Evolutionary conservation across 768 basidiomycete species (phyloP).

Genomic region (Amanita polypyramis): DNA sequence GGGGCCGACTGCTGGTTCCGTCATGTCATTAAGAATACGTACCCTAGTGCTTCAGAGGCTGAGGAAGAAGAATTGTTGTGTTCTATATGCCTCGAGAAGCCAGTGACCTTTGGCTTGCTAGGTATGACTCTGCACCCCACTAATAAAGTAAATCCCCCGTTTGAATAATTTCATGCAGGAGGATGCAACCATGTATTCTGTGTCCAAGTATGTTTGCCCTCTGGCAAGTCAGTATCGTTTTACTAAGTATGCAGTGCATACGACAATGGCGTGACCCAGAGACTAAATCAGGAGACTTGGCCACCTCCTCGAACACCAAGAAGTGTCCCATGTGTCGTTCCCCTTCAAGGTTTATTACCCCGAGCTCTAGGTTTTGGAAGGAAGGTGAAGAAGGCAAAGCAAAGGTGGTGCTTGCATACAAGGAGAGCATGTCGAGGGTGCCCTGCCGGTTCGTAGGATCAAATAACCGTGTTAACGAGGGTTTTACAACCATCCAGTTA

Average conservation of each 20-base stretch:
- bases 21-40: constrained; percentile 28
- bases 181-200: constrained; percentile 78
- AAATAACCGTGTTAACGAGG: not conserved
- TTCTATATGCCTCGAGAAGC: constrained; percentile 68
- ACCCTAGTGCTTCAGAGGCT: constrained; percentile 11
- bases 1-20: constrained; percentile 71
- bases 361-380: constrained; percentile 59
- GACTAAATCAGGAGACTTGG: constrained; percentile 38
- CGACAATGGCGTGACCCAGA: constrained; percentile 64
- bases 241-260: constrained; percentile 45
- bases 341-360: constrained; percentile 57
- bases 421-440: constrained; percentile 61
- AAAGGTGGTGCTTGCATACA: constrained; percentile 45
- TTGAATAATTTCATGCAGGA: constrained; percentile 22
- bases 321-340: constrained; percentile 72
- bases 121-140: constrained; percentile 25
- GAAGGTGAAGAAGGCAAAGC: constrained; percentile 44
- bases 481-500: constrained; percentile 29
- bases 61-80: constrained; percentile 44
- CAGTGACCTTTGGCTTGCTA: constrained; percentile 57
- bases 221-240: not conserved
- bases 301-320: constrained; percentile 54
- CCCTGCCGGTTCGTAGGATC: constrained; percentile 46
- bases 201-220: constrained; percentile 36
- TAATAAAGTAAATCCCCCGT: constrained; percentile 7